These are phyloP conservation scores for Diplosphaera chodatii DNA, from an alignment of 139 green algal genomes.

Conservation along the genomic window DNA sequence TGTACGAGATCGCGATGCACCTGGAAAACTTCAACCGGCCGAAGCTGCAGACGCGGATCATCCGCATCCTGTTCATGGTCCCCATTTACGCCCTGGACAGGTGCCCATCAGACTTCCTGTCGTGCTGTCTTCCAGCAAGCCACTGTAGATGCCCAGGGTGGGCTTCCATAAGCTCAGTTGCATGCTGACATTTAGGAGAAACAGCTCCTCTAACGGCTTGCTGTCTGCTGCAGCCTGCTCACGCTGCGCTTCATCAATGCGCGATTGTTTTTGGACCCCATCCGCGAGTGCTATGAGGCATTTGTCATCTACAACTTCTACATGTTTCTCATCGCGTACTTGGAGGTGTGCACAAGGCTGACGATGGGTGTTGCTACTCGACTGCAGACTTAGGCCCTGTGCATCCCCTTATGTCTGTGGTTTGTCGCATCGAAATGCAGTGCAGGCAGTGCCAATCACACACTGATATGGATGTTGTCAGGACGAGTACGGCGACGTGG, in stretches of 20 bases:
- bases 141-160: too few species aligned
- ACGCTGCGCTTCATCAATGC: constrained; percentile 45
- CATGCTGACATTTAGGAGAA: not conserved
- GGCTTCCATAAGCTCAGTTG: too few species aligned
- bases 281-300: constrained; percentile 89
- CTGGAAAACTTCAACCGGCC: constrained; percentile 88
- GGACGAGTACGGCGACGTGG: constrained; percentile 65
- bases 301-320: constrained; percentile 97
- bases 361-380: too few species aligned
- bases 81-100: constrained; percentile 85
- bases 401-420: too few species aligned
- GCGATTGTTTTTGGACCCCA: constrained; percentile 69
- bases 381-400: too few species aligned
- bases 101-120: constrained; percentile 52
- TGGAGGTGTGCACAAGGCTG: constrained; percentile 40
- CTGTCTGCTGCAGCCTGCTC: not conserved
- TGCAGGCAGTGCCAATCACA: too few species aligned
- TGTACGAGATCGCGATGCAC: constrained; percentile 93
- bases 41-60: constrained; percentile 79
- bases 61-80: constrained; percentile 89
- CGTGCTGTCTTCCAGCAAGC: constrained; percentile 18
- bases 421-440: too few species aligned
- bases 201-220: too few species aligned
- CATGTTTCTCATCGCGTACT: constrained; percentile 82
- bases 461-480: not conserved